Evolutionary conservation across 805 yeast genomes (phyloP), one percentile per base, ranked within the genome.

Genomic region (Starmera dryadoides): DNA sequence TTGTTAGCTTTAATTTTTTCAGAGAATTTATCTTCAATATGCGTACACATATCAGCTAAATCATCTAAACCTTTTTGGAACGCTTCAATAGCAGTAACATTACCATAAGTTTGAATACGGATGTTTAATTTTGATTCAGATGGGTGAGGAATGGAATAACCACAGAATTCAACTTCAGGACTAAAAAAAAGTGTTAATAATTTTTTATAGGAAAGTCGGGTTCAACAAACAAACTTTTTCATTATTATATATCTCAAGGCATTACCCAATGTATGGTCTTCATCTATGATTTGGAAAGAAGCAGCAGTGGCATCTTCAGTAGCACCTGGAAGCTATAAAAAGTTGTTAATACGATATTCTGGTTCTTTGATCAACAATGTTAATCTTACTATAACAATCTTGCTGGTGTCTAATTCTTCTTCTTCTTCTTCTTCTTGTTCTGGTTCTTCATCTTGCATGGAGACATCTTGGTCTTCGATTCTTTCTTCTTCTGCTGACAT

Each of bases 61-160:
- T 89, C 94, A 45, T 84, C 85, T 44, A 93, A 72, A 19, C 98
- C 98, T 60, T 87, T 86, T 53, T 86, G 89, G 33, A 93, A 71
- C 1, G 96, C 98, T 59, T 91, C 95, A 30, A 86, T 79, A 4
- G 98, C 98, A 4, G 97, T 81, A 47, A 77, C 73, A 8, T 67
- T 66, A 23, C 79, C 96, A 56, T 88, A 89, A 1, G 98, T 93
- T 66, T 93, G 98, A 46, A 93, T 87, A 65, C 98, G 79, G 41
- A 93, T 60, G 64, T 93, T 87, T 63, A 93, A 68, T 50, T 84
- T 82, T 44, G 86, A 72, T 64, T 93, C 98, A 28, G 96, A 86
- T 16, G 98, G 98, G 63, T 93, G 98, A 10, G 98, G 98, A 49
- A 93, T 93, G 33, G 97, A 87, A 66, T 93, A 93, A 41, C 98